phyloP scores from a whole-genome alignment of 208 protist species.

The Trypanosoma avium region DNA sequence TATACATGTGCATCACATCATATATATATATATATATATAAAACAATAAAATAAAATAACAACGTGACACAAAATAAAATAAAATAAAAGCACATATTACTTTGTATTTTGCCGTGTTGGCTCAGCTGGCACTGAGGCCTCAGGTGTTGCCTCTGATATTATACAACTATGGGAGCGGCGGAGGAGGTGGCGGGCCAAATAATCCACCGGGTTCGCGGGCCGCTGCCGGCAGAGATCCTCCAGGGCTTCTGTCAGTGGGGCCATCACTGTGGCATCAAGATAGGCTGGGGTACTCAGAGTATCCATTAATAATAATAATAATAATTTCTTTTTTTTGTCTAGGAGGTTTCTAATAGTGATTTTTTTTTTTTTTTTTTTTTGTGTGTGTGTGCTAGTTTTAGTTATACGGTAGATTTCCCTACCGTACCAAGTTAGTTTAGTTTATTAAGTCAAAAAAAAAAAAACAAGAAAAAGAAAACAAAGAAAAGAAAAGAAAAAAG shows the following conservation, averaged over 20 bases:
- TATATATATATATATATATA: neutral
- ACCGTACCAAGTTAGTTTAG: too few species aligned
- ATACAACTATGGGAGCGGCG: conserved; percentile 69
- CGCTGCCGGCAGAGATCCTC: conserved; percentile 84
- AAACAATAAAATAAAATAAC: too few species aligned
- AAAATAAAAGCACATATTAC: neutral
- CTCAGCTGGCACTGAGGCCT: conserved; percentile 41
- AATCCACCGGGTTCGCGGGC: conserved; percentile 92
- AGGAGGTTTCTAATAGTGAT: too few species aligned
- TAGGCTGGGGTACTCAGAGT: conserved; percentile 64
- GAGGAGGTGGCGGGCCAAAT: conserved; percentile 87
- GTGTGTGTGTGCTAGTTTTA: too few species aligned
- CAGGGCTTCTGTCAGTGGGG: conserved; percentile 80
- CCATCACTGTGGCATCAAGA: conserved; percentile 87
- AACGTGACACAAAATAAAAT: neutral
- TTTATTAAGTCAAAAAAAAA: too few species aligned
- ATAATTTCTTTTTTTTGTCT: too few species aligned
- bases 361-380: neutral
- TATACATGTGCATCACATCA: neutral
- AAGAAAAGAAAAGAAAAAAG: too few species aligned
- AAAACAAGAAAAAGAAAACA: too few species aligned
- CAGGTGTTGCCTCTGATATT: conserved; percentile 66
- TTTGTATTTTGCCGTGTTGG: neutral
- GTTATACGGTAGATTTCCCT: too few species aligned
- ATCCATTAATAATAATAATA: too few species aligned